phyloP scores from a whole-genome alignment of 1,284 basidiomycete species.

The Cerioporus squamosus region DNA sequence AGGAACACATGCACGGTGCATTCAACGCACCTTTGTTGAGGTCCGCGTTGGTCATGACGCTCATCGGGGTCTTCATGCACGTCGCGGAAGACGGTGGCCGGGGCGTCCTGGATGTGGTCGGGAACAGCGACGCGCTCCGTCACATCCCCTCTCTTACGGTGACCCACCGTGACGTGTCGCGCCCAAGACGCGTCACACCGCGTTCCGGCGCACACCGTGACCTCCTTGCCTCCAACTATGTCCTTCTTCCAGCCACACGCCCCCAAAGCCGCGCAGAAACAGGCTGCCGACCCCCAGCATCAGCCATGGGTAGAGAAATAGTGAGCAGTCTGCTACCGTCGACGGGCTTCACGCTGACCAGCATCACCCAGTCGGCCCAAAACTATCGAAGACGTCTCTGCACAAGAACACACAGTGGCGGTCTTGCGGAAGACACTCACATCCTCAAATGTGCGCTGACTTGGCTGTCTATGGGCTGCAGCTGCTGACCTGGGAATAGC shows the following conservation, averaged over 20 bases:
- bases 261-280: slow-evolving; percentile 45
- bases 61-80: slow-evolving; percentile 17
- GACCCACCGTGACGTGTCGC: slow-evolving; percentile 27
- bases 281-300: slow-evolving; percentile 58
- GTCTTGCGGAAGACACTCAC: slow-evolving; percentile 91
- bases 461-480: not conserved
- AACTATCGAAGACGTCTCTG: slow-evolving; percentile 96
- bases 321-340: too few relatives aligned
- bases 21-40: slow-evolving; percentile 25
- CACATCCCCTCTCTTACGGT: slow-evolving; percentile 15
- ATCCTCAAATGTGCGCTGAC: slow-evolving; percentile 79
- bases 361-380: slow-evolving; percentile 79
- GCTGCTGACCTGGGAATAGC: slow-evolving; percentile 48
- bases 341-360: slow-evolving; percentile 1
- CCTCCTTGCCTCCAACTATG: slow-evolving; percentile 25
- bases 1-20: not conserved
- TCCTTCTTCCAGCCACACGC: slow-evolving; percentile 60
- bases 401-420: slow-evolving; percentile 95
- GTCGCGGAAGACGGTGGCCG: slow-evolving; percentile 1
- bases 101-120: slow-evolving; percentile 15
- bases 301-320: slow-evolving; percentile 99
- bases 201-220: slow-evolving; percentile 5
- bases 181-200: slow-evolving; percentile 21
- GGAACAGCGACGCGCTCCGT: slow-evolving; percentile 25
- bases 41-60: slow-evolving; percentile 30